Evolutionary conservation across 345 rosid genomes (phyloP).

Genomic region (Luvunga scandens): DNA sequence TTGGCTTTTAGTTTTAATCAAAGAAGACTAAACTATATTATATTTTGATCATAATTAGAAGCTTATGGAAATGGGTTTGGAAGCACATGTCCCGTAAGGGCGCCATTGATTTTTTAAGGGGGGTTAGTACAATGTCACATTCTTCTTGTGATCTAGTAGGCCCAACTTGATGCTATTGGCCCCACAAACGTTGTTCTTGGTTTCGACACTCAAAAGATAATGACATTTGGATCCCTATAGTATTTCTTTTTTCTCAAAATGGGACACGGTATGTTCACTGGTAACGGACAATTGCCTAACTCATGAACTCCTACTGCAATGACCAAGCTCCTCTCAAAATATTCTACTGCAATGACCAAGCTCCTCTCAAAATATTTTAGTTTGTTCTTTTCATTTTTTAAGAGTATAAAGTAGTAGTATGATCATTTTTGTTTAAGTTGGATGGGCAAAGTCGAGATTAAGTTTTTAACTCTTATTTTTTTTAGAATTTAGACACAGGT

Average conservation of each 20-base stretch:
- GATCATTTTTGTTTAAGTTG: no score
- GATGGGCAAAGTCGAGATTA: no score
- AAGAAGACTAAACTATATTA: not conserved
- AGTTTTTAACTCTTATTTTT: no score
- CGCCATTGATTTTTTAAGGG: constrained; percentile 18
- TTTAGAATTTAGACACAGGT: no score
- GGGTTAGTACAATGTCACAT: constrained; percentile 42
- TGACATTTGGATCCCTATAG: not conserved
- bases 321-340: no score
- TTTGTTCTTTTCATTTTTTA: no score
- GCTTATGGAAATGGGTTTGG: constrained; percentile 24
- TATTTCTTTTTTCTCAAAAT: not conserved
- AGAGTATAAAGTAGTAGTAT: no score
- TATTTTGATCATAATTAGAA: constrained; percentile 8
- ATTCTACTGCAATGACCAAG: no score
- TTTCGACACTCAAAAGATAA: not conserved
- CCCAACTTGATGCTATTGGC: not conserved
- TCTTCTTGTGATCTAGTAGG: constrained; percentile 37
- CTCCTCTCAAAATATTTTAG: no score
- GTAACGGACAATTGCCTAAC: not conserved
- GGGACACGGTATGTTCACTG: no score
- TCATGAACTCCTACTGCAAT: no score
- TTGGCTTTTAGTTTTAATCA: not conserved
- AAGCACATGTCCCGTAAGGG: constrained; percentile 14
- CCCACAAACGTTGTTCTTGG: not conserved